These are phyloP conservation scores for Rhodotorula sp. DNA, from an alignment of 1,284 basidiomycete genomes.

Conservation along the genomic window DNA sequence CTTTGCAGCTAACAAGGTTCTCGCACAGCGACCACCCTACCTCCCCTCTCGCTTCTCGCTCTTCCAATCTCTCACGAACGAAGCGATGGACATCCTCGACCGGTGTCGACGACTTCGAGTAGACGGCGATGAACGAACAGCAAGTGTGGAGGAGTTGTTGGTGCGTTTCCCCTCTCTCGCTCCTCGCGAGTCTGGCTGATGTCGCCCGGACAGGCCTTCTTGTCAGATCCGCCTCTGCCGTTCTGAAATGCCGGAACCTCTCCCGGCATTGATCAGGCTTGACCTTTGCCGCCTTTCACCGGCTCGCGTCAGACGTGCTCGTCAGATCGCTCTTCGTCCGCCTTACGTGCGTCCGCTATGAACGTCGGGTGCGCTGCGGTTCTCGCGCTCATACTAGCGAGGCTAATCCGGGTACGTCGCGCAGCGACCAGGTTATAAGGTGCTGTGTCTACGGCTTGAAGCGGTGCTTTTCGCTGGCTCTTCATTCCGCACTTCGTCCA, in stretches of 20 bases:
- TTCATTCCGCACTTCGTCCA: background rate
- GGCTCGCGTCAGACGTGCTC: background rate
- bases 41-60: conserved; percentile 22
- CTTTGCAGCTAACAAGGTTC: too few species aligned
- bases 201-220: conserved; percentile 10
- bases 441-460: conserved; percentile 47
- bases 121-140: background rate
- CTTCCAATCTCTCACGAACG: conserved; percentile 27
- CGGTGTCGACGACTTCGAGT: background rate
- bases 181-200: too few species aligned
- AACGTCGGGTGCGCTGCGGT: conserved; percentile 37
- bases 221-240: conserved; percentile 29
- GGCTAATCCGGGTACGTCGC: too few species aligned
- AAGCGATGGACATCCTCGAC: conserved; percentile 18
- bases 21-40: conserved; percentile 15
- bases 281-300: background rate
- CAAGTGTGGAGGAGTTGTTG: conserved; percentile 26
- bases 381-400: too few species aligned
- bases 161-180: background rate
- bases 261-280: too few species aligned
- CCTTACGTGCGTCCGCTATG: conserved; percentile 27
- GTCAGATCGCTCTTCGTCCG: too few species aligned
- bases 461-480: conserved; percentile 17
- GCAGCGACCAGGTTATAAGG: conserved; percentile 41
- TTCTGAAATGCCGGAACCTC: conserved; percentile 3